Conservation (phyloP, 2,329 filamentous ascomycete genomes). For the Penicillium sp. region DNA sequence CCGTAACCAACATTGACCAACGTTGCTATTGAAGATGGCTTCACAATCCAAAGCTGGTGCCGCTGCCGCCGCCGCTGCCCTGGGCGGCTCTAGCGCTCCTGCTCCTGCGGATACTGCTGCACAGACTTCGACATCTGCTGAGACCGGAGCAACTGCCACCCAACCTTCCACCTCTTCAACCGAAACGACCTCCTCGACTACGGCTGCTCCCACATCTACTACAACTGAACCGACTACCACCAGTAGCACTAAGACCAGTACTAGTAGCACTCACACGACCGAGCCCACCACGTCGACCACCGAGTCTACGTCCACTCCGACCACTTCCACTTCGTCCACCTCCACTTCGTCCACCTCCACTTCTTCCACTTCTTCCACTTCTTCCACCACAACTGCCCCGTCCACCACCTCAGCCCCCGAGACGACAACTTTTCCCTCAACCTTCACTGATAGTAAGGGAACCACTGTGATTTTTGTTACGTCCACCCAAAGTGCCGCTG, state of each 20-base stretch:
- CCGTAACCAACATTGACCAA: background rate
- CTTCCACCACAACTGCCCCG: slow-evolving; percentile 1
- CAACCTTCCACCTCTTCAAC: background rate
- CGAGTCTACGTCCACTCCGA: slow-evolving; percentile 23
- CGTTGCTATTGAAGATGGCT: background rate
- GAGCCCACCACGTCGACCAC: slow-evolving; percentile 16
- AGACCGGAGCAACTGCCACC: background rate
- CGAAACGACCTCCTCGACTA: background rate
- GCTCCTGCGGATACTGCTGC: background rate
- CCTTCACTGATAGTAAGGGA: background rate
- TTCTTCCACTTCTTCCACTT: slow-evolving; percentile 13
- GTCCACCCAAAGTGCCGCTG: slow-evolving; percentile 6
- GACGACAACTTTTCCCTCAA: slow-evolving; percentile 16
- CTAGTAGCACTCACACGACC: slow-evolving; percentile 15
- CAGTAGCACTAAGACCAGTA: slow-evolving; percentile 14
- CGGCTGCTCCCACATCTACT: background rate
- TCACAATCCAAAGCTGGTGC: background rate
- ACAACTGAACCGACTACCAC: slow-evolving; percentile 8
- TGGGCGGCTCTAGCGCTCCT: background rate
- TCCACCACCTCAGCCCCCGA: slow-evolving; percentile 18
- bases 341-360: slow-evolving; percentile 20
- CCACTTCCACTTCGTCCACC: background rate
- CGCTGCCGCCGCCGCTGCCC: background rate
- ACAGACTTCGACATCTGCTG: background rate
- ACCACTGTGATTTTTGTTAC: slow-evolving; percentile 15